Evolutionary conservation across 352 stramenopile genomes (phyloP), one percentile per base, ranked within the genome.

Genomic region (Pythium sp.): DNA sequence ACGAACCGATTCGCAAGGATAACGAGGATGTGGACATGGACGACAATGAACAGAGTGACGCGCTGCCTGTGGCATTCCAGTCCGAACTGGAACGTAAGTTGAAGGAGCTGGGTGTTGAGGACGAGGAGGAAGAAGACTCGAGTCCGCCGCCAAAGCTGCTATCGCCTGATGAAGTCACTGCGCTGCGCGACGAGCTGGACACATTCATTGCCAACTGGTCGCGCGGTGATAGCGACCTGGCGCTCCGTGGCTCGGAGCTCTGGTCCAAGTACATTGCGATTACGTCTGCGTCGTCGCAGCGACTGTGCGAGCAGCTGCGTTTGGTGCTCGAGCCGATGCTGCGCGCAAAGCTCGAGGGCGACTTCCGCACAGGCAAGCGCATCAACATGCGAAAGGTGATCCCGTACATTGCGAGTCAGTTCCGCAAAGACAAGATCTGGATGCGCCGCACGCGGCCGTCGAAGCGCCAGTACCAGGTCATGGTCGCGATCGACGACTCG

Each of bases 301-400:
- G 97, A 6, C 79, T 99, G 26, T 99, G 97, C 64, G 98, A 99
- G 80, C 98, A 99, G 72, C 87, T 99, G 15, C 87, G 98, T 2
- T 83, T 99, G 55, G 94, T 99, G 5, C 91, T 99, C 70, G 98
- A 99, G 74, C 98, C 98, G 3, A 98, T 98, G 75, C 86, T 99
- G 62, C 96, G 97, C 24, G 97, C 95, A 22, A 99, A 99, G 78
- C 80, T 99, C 15, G 90, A 98, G 73, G 98, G 98, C 12, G 98
- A 99, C 73, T 99, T 99, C 77, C 89, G 98, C 5, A 99, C 97
- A 11, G 98, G 98, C 41, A 99, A 99, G 79, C 86, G 98, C 62
- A 99, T 99, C 70, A 99, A 99, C 75, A 99, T 99, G 98, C 97
- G 98, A 67, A 98, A 98, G 67, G 98, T 99, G 60, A 99, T 99